Evolutionary conservation across 768 basidiomycete species (phyloP).

Genomic region (Trametes cingulata): DNA sequence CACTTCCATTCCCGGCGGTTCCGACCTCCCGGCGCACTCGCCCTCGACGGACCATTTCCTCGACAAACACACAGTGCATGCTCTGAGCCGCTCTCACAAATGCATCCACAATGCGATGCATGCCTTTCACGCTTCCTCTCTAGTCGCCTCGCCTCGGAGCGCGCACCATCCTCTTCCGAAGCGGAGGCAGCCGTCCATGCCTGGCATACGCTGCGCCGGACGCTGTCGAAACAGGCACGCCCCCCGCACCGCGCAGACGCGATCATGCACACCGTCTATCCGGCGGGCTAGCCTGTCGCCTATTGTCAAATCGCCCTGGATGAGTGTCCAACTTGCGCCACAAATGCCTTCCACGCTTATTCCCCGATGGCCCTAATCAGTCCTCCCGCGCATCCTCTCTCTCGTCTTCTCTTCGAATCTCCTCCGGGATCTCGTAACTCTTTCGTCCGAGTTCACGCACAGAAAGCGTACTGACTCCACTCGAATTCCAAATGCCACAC

Average conservation of each 20-base stretch:
- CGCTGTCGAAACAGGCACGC: background rate
- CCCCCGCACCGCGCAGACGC: background rate
- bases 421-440: too few relatives aligned
- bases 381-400: background rate
- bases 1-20: slow-evolving; percentile 1
- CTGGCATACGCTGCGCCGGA: too few relatives aligned
- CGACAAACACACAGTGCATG: too few relatives aligned
- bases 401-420: background rate
- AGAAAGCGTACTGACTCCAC: too few relatives aligned
- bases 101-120: too few relatives aligned
- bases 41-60: background rate
- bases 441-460: too few relatives aligned
- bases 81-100: too few relatives aligned
- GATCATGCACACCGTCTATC: background rate
- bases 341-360: background rate
- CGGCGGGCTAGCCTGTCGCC: background rate
- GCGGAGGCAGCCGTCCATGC: too few relatives aligned
- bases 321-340: slow-evolving; percentile 12
- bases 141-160: too few relatives aligned
- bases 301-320: background rate
- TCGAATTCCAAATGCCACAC: too few relatives aligned
- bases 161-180: too few relatives aligned
- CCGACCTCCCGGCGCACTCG: background rate
- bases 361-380: background rate
- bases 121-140: too few relatives aligned